Evolutionary conservation across 1,139 yeast species (phyloP).

Genomic region (Lodderomyces jiufengensis): DNA sequence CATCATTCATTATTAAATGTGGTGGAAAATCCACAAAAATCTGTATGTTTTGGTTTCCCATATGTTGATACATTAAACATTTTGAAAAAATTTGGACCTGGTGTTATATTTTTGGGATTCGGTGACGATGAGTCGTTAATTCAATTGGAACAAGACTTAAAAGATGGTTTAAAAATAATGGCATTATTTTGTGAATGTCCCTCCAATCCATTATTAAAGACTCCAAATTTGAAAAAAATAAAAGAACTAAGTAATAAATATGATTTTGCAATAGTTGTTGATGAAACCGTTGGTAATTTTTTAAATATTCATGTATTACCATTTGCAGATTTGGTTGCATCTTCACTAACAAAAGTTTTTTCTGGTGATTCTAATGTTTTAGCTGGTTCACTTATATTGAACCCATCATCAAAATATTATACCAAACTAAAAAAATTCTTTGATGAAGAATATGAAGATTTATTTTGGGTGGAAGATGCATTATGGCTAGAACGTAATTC

Average conservation of each 20-base stretch:
- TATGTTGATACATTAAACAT: conserved; percentile 90
- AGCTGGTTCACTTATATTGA: conserved; percentile 87
- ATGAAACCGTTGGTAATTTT: conserved; percentile 92
- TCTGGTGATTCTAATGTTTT: conserved; percentile 94
- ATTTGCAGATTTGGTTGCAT: conserved; percentile 78
- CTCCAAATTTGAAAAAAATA: conserved; percentile 70
- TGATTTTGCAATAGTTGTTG: conserved; percentile 77
- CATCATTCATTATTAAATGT: conserved; percentile 59
- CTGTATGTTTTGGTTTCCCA: conserved; percentile 93
- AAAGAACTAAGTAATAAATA: conserved; percentile 63
- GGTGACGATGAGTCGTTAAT: conserved; percentile 76
- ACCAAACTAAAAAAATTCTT: conserved; percentile 49
- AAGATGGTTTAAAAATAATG: conserved; percentile 58
- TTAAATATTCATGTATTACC: conserved; percentile 79
- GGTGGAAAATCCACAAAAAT: conserved; percentile 28
- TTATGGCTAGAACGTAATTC: conserved; percentile 89
- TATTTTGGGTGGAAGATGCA: conserved; percentile 92
- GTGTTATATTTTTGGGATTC: conserved; percentile 74
- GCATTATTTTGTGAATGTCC: conserved; percentile 91
- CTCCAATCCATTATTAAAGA: conserved; percentile 80
- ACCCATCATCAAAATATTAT: conserved; percentile 60
- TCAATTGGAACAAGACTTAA: conserved; percentile 58
- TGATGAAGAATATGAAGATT: conserved; percentile 60
- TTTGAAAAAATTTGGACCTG: conserved; percentile 85
- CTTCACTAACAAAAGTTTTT: conserved; percentile 87